These are phyloP conservation scores for Ganoderma lucidum DNA, from an alignment of 1,284 basidiomycete species.

Conservation along the genomic window DNA sequence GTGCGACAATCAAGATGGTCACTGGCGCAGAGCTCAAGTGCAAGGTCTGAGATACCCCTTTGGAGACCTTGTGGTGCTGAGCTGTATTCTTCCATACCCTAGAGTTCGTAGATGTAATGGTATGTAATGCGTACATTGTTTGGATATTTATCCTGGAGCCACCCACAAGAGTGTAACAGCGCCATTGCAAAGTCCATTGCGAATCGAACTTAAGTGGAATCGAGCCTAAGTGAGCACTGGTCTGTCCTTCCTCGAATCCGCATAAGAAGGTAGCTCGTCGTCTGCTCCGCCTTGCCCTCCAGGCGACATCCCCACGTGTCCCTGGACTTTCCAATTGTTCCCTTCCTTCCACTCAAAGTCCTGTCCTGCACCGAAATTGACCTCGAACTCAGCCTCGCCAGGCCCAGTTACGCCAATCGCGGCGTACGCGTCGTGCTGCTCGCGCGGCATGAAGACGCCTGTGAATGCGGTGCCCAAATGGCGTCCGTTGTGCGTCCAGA, in stretches of 20 bases:
- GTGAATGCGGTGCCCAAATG: conserved; percentile 64
- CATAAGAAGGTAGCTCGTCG: conserved; percentile 45
- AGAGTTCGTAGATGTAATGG: conserved; percentile 17
- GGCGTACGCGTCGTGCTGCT: conserved; percentile 64
- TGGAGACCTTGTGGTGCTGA: conserved; percentile 9
- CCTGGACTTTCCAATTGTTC: conserved; percentile 69
- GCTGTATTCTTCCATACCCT: conserved; percentile 15
- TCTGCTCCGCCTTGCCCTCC: conserved; percentile 34
- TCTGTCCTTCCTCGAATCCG: conserved; percentile 16
- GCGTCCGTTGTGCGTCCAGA: conserved; percentile 74
- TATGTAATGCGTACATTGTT: conserved; percentile 15
- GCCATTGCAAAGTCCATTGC: neutral
- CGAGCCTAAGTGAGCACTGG: neutral
- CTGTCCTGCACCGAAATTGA: conserved; percentile 67
- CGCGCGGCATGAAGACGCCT: conserved; percentile 63
- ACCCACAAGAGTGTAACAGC: neutral
- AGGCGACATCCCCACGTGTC: conserved; percentile 52
- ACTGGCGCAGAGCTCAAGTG: conserved; percentile 63
- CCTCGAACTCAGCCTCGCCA: conserved; percentile 54
- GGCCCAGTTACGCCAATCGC: conserved; percentile 66
- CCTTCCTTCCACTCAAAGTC: conserved; percentile 67
- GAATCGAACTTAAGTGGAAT: neutral
- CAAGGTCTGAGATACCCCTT: conserved; percentile 42
- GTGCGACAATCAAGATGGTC: conserved; percentile 82
- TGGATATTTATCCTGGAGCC: conserved; percentile 4